A percentile compares a stretch with the other conserved stretches of the same genome.
phyloP scores from a whole-genome alignment of 129 eudicot species.

The Centaurea solstitialis region DNA sequence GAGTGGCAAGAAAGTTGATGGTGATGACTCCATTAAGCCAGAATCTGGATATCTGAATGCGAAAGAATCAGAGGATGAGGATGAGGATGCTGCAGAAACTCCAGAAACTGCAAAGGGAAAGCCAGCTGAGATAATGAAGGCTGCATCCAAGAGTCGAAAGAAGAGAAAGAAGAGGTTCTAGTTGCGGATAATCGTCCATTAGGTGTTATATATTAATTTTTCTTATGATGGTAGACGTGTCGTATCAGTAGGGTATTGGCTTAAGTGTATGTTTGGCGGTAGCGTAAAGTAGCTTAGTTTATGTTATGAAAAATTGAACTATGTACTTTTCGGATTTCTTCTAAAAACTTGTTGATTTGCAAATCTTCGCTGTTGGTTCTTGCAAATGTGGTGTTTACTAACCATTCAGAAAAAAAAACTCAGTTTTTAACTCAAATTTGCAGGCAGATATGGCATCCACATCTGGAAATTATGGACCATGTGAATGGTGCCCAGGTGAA shows the following conservation, averaged over 20 bases:
- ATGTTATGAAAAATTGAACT: background rate
- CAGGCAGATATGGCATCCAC: background rate
- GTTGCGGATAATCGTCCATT: background rate
- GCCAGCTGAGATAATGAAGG: background rate
- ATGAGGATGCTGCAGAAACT: conserved; percentile 20
- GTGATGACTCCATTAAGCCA: background rate
- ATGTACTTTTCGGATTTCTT: background rate
- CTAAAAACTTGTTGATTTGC: conserved; percentile 9
- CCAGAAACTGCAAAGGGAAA: conserved; percentile 17
- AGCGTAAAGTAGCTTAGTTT: background rate
- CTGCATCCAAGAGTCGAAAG: conserved; percentile 13
- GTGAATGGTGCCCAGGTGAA: background rate
- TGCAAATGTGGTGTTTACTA: conserved; percentile 1
- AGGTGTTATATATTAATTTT: conserved; percentile 3
- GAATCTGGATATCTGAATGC: conserved; percentile 1
- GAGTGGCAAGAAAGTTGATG: background rate
- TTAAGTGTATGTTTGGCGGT: background rate
- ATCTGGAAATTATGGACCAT: background rate
- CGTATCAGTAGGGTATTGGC: conserved; percentile 3
- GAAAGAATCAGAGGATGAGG: conserved; percentile 12
- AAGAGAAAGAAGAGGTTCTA: conserved; percentile 18
- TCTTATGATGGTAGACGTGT: conserved; percentile 4
- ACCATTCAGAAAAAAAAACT: background rate
- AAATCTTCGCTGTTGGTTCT: background rate
- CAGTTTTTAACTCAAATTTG: background rate